phyloP scores from a whole-genome alignment of 441 rosid species.

The Populus hybrid region DNA sequence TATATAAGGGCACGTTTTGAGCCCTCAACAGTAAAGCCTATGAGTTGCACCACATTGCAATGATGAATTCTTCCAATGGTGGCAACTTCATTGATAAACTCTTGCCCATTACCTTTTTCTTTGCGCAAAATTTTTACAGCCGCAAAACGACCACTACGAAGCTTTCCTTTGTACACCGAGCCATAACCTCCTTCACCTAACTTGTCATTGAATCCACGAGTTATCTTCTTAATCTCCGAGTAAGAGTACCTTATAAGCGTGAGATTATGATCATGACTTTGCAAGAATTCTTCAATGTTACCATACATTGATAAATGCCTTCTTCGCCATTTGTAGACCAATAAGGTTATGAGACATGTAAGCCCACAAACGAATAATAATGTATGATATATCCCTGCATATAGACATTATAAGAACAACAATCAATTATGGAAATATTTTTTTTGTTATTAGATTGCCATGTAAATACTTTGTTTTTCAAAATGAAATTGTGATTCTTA shows the following conservation, averaged over 20 bases:
- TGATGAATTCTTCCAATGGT: background rate
- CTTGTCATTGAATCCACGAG: background rate
- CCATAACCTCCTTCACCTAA: conserved; percentile 1
- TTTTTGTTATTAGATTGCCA: background rate
- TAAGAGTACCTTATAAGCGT: background rate
- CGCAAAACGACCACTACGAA: background rate
- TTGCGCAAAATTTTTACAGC: background rate
- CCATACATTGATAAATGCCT: background rate
- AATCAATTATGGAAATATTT: background rate
- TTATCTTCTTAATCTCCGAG: background rate
- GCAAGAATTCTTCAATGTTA: background rate
- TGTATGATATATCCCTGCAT: background rate
- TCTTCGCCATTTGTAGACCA: background rate
- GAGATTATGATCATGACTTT: background rate
- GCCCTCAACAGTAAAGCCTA: background rate
- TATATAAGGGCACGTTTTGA: background rate
- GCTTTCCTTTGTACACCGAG: background rate
- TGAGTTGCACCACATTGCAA: background rate
- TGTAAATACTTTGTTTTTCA: background rate
- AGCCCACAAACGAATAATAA: background rate
- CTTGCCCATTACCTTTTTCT: background rate
- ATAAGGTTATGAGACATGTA: background rate
- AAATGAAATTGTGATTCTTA: background rate
- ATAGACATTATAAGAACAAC: background rate
- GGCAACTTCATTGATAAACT: conserved; percentile 3